A percentile compares a stretch with the other conserved stretches of the same genome.
phyloP scores from a whole-genome alignment of 805 yeast species.

The Tetrapisispora iriomotensis region DNA sequence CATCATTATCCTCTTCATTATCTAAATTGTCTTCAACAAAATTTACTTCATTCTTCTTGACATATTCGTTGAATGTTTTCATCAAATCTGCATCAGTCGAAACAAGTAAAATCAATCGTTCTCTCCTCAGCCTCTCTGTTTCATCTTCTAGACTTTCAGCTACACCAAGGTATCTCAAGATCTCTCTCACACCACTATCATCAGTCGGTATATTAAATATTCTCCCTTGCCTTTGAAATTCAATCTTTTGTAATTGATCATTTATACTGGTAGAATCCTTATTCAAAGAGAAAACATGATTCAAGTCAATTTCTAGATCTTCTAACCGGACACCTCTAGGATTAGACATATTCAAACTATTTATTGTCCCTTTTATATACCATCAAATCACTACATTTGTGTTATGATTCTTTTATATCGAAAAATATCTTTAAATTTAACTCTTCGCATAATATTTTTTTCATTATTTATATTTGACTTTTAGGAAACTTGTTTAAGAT shows the following conservation, averaged over 20 bases:
- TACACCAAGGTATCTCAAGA: constrained; percentile 42
- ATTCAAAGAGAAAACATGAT: constrained; percentile 1
- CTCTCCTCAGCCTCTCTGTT: constrained; percentile 49
- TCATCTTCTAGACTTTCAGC: constrained; percentile 54
- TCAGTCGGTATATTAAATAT: constrained; percentile 44
- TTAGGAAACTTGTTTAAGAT: no score
- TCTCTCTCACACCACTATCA: constrained; percentile 50
- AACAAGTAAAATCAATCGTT: constrained; percentile 42
- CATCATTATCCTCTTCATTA: constrained; percentile 26
- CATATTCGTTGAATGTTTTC: constrained; percentile 5
- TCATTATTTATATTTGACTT: no score
- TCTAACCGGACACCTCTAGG: constrained; percentile 8
- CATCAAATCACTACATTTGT: no score
- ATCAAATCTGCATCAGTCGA: constrained; percentile 25
- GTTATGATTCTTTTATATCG: no score
- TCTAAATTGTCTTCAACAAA: constrained; percentile 11
- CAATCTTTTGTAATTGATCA: constrained; percentile 20
- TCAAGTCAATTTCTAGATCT: constrained; percentile 19
- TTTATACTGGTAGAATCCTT: constrained; percentile 19
- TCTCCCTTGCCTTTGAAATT: constrained; percentile 21
- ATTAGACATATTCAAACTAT: constrained; percentile 1
- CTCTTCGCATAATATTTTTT: no score
- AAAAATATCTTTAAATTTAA: no score
- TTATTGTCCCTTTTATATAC: no score
- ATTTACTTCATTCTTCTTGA: not conserved